These are phyloP conservation scores for Fistulina hepatica DNA, from an alignment of 1,284 basidiomycete species.

Conservation along the genomic window DNA sequence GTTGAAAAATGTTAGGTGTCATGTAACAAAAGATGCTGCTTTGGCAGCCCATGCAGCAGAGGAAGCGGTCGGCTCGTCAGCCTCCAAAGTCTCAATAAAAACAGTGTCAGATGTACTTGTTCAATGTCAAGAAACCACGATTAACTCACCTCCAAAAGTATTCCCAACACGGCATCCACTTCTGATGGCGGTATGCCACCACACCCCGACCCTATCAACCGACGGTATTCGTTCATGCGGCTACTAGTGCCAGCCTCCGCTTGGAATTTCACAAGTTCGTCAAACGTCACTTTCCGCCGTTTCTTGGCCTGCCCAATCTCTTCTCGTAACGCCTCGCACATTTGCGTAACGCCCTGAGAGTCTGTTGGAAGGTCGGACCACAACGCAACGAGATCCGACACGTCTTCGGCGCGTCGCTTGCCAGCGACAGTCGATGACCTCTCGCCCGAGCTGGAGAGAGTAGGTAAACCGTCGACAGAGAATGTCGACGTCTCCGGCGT, in stretches of 20 bases:
- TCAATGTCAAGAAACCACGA: constrained; percentile 3
- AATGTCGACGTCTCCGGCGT: constrained; percentile 12
- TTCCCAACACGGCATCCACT: constrained; percentile 74
- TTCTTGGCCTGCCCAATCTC: constrained; percentile 58
- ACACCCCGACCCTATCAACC: constrained; percentile 79
- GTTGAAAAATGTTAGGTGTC: too few relatives aligned
- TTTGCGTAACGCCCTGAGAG: constrained; percentile 43
- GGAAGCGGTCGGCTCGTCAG: constrained; percentile 57
- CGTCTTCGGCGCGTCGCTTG: constrained; percentile 51
- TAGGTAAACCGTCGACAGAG: constrained; percentile 10
- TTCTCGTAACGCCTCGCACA: constrained; percentile 50
- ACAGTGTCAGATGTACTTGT: constrained; percentile 6
- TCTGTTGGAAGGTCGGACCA: constrained; percentile 47
- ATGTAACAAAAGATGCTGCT: too few relatives aligned
- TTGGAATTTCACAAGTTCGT: constrained; percentile 67
- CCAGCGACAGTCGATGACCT: constrained; percentile 28
- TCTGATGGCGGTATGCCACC: constrained; percentile 79
- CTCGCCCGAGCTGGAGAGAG: constrained; percentile 16
- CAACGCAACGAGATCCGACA: constrained; percentile 50
- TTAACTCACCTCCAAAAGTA: constrained; percentile 66
- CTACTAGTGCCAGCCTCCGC: constrained; percentile 84
- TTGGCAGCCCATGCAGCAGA: constrained; percentile 37
- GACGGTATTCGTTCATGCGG: constrained; percentile 78
- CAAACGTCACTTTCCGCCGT: constrained; percentile 61
- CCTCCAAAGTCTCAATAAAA: constrained; percentile 52